phyloP scores from a whole-genome alignment of 164 flowering plant species.

The Tetrastigma voinierianum region DNA sequence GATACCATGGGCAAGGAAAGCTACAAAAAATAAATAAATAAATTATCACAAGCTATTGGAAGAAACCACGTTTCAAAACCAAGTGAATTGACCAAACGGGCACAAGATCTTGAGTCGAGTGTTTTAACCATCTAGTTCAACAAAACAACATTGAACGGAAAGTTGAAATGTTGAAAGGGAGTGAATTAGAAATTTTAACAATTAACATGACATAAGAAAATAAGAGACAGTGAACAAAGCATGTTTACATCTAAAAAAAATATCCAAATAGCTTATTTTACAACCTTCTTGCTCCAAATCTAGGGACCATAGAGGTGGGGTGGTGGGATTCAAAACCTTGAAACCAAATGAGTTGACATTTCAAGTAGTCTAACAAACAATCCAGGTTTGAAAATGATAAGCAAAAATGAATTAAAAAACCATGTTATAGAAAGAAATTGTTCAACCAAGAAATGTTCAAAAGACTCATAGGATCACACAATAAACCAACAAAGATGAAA shows the following conservation, averaged over 20 bases:
- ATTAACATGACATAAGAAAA: no score
- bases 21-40: conserved; percentile 38
- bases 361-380: not conserved
- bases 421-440: not conserved
- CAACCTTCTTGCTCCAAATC: not conserved
- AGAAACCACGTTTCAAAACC: not conserved
- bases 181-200: no score
- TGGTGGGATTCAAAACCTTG: not conserved
- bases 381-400: not conserved
- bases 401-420: no score
- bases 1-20: conserved; percentile 95
- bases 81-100: not conserved
- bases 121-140: not conserved
- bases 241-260: no score
- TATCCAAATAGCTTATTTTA: no score
- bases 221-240: no score
- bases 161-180: no score
- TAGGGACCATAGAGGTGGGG: not conserved
- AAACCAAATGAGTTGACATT: not conserved
- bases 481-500: no score
- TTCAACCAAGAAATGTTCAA: not conserved
- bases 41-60: conserved; percentile 5
- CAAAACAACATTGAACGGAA: no score
- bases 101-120: not conserved
- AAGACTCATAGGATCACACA: not conserved